These are phyloP conservation scores for Mycena galericulata DNA, from an alignment of 768 basidiomycete genomes.

Conservation along the genomic window DNA sequence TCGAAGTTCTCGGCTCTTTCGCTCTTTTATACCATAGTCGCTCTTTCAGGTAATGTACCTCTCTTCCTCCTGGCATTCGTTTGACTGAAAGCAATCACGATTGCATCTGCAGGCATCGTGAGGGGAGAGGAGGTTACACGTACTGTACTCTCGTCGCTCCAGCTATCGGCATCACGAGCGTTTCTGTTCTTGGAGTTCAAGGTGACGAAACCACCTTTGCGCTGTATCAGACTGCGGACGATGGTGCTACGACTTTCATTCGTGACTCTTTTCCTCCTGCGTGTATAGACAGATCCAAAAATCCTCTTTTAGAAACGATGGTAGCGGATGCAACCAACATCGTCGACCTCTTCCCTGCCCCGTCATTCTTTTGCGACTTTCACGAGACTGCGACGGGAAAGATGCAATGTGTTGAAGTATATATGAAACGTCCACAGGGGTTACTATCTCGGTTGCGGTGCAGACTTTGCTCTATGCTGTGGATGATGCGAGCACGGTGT, in stretches of 20 bases:
- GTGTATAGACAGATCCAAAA: slow-evolving; percentile 11
- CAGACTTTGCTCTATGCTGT: slow-evolving; percentile 25
- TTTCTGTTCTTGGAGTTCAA: slow-evolving; percentile 25
- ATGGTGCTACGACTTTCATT: slow-evolving; percentile 22
- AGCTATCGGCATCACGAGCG: slow-evolving; percentile 20
- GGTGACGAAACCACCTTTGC: slow-evolving; percentile 25
- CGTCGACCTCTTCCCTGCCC: slow-evolving; percentile 17
- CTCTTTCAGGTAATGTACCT: slow-evolving; percentile 18
- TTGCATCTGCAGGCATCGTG: slow-evolving; percentile 15
- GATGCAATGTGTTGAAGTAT: slow-evolving; percentile 25
- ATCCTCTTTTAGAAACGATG: slow-evolving; percentile 23
- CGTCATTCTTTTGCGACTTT: slow-evolving; percentile 19
- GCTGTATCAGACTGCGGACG: slow-evolving; percentile 23
- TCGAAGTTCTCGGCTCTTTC: slow-evolving; percentile 13
- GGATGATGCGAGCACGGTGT: slow-evolving; percentile 13
- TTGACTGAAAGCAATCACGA: slow-evolving; percentile 9
- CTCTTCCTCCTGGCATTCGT: slow-evolving; percentile 10
- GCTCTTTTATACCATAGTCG: slow-evolving; percentile 20
- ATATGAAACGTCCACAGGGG: slow-evolving; percentile 18
- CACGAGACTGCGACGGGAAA: slow-evolving; percentile 24
- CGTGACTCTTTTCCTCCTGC: slow-evolving; percentile 19
- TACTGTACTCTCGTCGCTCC: slow-evolving; percentile 22
- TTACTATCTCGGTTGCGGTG: slow-evolving; percentile 12
- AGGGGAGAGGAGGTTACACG: slow-evolving; percentile 19
- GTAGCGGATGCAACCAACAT: slow-evolving; percentile 23